Evolutionary conservation across 164 flowering plant species (phyloP), one percentile per base, ranked within the genome.

Genomic region (Chimonanthus praecox): DNA sequence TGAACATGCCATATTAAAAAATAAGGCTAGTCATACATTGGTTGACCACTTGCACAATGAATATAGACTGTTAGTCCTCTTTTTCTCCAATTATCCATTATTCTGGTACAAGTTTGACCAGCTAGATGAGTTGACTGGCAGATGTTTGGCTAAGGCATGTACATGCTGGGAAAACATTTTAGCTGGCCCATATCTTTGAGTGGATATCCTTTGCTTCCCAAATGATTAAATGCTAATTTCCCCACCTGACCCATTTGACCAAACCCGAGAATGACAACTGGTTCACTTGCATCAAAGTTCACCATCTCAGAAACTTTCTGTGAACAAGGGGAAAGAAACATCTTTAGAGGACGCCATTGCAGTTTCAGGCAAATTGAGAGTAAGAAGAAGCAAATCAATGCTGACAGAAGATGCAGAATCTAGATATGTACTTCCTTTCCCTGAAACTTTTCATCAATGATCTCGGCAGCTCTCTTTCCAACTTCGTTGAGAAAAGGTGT

Each of bases 171-270:
- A 11, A 54, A 9, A 54, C 16, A 4, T 3, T 13, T 54, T 54
- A 5, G 4, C 16, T 10, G 60, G 16, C 60, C 60, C 15, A 10
- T n/a, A 54, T 54, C 60, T 54, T 54, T 54, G 60, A 5, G 16
- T n/a, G 8, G 15, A 54, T 54, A 54, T 54, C 60, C 60, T n/a
- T 54, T 13, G 45, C 13, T 15, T 79, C 49, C 21, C 21, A 64
- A 76, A 71, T 54, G 71, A 7, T 43, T 44, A 75, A 7, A 44
- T 33, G 68, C 16, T 65, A 65, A 44, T 54, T 65, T 16, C 68
- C 65, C 10, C 20, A 95, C 99, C 99, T 93, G 99, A 74, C 94
- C 95, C 94, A 90, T 93, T 80, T 90, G 94, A 44, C 94, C 94
- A 83, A 95, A 95, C 66, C 99, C 99, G 79, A 95, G 84, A 48